These are phyloP conservation scores for Microcyclospora tardicrescens DNA, from an alignment of 2,329 filamentous ascomycete genomes.

Conservation along the genomic window DNA sequence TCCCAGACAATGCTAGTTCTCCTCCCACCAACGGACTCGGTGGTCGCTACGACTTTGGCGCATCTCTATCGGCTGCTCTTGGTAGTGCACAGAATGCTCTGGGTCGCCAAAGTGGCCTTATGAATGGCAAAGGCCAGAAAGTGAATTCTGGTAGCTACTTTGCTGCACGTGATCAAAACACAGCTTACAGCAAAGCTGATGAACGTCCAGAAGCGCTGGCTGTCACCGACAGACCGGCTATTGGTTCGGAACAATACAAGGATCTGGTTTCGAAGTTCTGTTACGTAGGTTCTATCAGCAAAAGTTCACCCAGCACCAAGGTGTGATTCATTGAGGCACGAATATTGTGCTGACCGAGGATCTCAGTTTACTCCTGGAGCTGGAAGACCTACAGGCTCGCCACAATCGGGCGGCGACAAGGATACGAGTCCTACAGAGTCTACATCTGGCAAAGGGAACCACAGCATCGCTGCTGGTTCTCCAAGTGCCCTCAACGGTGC, in stretches of 20 bases:
- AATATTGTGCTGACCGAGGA: conserved; percentile 17
- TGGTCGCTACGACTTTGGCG: conserved; percentile 89
- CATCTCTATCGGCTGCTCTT: conserved; percentile 76
- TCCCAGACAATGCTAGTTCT: conserved; percentile 43
- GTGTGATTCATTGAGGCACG: conserved; percentile 12
- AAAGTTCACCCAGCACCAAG: conserved; percentile 18
- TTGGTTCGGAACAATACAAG: conserved; percentile 83
- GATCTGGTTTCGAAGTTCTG: conserved; percentile 98
- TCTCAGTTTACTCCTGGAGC: conserved; percentile 23
- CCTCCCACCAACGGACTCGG: conserved; percentile 52
- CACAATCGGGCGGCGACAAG: conserved; percentile 5
- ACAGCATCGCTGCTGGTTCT: conserved; percentile 9
- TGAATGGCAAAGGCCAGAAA: conserved; percentile 23
- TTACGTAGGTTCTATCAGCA: conserved; percentile 70
- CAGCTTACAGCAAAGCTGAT: conserved; percentile 16
- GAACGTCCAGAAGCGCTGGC: conserved; percentile 41
- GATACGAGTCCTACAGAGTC: conserved; percentile 4
- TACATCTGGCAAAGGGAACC: conserved; percentile 4
- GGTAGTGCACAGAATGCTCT: conserved; percentile 55
- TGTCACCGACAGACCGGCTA: conserved; percentile 47
- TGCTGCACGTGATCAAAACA: conserved; percentile 23
- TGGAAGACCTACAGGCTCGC: conserved; percentile 14
- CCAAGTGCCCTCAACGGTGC: conserved; percentile 10
- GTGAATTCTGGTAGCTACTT: conserved; percentile 28
- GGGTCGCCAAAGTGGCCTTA: conserved; percentile 42